Conservation (phyloP, 257 asterid genomes). For the Rehmannia glutinosa region DNA sequence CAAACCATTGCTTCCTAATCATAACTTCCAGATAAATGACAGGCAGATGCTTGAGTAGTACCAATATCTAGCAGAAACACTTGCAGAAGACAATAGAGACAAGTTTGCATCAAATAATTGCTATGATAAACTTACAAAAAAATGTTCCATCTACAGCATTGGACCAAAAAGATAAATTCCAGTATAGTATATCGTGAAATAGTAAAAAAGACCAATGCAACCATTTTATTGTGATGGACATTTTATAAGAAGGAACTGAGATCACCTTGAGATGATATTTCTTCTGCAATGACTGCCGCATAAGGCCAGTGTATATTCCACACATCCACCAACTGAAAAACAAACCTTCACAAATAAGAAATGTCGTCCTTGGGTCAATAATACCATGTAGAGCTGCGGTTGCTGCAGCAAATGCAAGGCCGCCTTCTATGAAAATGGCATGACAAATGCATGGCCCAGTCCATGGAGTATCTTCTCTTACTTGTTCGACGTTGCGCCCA, state of each 20-base stretch:
- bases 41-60: background rate
- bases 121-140: background rate
- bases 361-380: constrained; percentile 81
- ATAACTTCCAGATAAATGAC: background rate
- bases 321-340: constrained; percentile 99
- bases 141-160: background rate
- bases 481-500: constrained; percentile 76
- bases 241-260: constrained; percentile 11
- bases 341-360: constrained; percentile 85
- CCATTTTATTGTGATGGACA: too few relatives aligned
- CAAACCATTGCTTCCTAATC: background rate
- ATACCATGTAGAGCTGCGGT: constrained; percentile 71
- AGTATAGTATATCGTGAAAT: background rate
- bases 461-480: constrained; percentile 92
- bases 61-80: background rate
- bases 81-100: background rate
- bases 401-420: constrained; percentile 70
- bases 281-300: constrained; percentile 83
- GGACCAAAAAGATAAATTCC: background rate
- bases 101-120: background rate
- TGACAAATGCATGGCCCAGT: constrained; percentile 90
- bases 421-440: constrained; percentile 90
- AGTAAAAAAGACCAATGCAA: too few relatives aligned
- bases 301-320: constrained; percentile 91
- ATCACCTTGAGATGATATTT: constrained; percentile 97